A percentile compares a stretch with the other conserved stretches of the same genome.
Evolutionary conservation across 768 basidiomycete genomes (phyloP).

Genomic region (Lentinus tigrinus): DNA sequence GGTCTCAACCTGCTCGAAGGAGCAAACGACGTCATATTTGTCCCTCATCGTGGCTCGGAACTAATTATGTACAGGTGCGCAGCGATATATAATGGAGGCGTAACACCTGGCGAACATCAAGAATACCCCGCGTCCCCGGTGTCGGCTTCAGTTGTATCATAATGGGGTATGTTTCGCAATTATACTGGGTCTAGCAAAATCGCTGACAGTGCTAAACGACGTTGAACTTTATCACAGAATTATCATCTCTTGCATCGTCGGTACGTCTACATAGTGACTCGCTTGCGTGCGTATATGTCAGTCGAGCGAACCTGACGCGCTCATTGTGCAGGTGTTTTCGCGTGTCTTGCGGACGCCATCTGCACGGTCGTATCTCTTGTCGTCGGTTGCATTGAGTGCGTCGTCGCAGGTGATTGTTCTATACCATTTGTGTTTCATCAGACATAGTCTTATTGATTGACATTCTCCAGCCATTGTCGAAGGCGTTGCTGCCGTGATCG

Average conservation of each 20-base stretch:
- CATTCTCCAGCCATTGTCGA: constrained; percentile 4
- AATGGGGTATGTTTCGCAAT: not conserved
- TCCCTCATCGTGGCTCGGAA: too few species aligned
- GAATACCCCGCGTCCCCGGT: too few species aligned
- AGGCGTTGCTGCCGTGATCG: not conserved
- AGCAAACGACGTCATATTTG: too few species aligned
- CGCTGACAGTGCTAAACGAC: too few species aligned
- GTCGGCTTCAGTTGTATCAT: too few species aligned
- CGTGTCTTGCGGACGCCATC: constrained; percentile 17
- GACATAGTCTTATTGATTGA: not conserved
- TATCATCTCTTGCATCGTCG: constrained; percentile 20
- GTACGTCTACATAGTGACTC: not conserved
- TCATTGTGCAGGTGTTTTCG: constrained; percentile 8
- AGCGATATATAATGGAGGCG: too few species aligned
- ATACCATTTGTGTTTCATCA: too few species aligned
- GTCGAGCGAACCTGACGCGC: not conserved
- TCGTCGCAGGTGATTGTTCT: constrained; percentile 8
- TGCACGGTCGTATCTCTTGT: constrained; percentile 7
- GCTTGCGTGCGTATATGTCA: too few species aligned
- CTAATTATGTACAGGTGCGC: too few species aligned
- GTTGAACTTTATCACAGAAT: constrained; percentile 7
- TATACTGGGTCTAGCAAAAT: too few species aligned
- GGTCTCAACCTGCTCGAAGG: too few species aligned
- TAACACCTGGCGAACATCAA: too few species aligned
- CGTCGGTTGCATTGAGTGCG: constrained; percentile 13